Evolutionary conservation across 2,329 filamentous ascomycete species (phyloP).

Genomic region (Fusarium sp.): DNA sequence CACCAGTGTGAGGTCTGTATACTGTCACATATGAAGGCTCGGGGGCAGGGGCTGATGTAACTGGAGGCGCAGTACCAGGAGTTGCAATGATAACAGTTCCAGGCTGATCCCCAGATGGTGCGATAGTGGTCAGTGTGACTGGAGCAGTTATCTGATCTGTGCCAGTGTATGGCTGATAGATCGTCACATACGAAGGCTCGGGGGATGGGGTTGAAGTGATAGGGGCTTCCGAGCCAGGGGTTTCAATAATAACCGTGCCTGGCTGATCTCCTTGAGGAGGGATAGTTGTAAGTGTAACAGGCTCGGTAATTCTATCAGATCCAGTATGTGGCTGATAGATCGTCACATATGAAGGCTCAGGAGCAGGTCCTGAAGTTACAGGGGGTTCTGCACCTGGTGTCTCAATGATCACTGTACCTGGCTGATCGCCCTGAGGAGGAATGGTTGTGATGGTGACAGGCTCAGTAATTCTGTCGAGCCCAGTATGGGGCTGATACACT

Average conservation of each 20-base stretch:
- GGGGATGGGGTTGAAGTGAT: neutral
- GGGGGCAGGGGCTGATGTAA: neutral
- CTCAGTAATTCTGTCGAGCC: neutral
- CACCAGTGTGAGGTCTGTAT: neutral
- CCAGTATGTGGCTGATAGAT: neutral
- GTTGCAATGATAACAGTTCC: conserved; percentile 18
- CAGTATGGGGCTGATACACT: conserved; percentile 6
- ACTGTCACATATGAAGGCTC: conserved; percentile 11
- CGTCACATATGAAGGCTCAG: conserved; percentile 7
- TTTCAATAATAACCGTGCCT: conserved; percentile 17
- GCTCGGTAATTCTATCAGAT: neutral
- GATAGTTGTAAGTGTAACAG: conserved; percentile 2
- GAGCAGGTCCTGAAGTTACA: neutral
- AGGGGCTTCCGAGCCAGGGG: neutral
- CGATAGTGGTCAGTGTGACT: conserved; percentile 1
- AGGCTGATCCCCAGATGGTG: neutral
- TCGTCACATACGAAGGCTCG: neutral
- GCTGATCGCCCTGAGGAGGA: conserved; percentile 1
- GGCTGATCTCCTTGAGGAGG: neutral
- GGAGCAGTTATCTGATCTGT: neutral
- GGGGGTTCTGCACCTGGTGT: neutral
- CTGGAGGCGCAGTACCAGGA: neutral
- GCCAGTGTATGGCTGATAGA: neutral
- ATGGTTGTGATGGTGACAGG: conserved; percentile 13
- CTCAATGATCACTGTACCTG: conserved; percentile 26